phyloP scores from a whole-genome alignment of 2,329 filamentous ascomycete species.

The Diaporthe citri region DNA sequence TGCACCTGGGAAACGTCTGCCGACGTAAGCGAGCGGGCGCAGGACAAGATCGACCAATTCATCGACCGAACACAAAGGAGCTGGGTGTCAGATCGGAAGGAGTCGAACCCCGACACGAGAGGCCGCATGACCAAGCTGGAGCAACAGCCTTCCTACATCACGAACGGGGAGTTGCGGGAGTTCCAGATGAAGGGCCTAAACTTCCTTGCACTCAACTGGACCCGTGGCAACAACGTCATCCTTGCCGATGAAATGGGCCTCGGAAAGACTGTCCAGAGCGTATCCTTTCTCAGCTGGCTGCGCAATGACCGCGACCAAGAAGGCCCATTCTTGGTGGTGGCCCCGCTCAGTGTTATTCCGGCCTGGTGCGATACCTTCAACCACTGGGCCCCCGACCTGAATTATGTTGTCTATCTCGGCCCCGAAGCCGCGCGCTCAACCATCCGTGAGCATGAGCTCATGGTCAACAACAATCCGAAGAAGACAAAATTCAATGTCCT shows the following conservation, averaged over 20 bases:
- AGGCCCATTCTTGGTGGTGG: conserved; percentile 96
- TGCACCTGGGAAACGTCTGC: conserved; percentile 92
- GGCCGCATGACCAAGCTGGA: conserved; percentile 80
- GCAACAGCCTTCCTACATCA: conserved; percentile 87
- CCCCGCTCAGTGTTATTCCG: conserved; percentile 95
- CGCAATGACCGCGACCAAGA: conserved; percentile 90
- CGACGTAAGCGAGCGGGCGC: conserved; percentile 82
- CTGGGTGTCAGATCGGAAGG: conserved; percentile 82
- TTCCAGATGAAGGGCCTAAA: conserved; percentile 96
- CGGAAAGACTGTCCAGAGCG: conserved; percentile 97
- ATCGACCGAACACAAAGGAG: conserved; percentile 85
- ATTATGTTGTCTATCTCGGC: conserved; percentile 97
- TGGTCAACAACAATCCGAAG: conserved; percentile 86
- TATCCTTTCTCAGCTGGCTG: conserved; percentile 97
- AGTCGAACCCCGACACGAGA: conserved; percentile 81
- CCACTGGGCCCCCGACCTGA: conserved; percentile 93
- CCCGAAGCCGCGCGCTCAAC: conserved; percentile 87
- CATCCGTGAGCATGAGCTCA: conserved; percentile 90
- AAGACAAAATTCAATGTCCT: conserved; percentile 98
- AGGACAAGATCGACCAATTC: conserved; percentile 92
- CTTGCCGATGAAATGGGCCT: conserved; percentile 98
- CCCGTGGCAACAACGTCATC: conserved; percentile 92
- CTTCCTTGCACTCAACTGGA: conserved; percentile 97
- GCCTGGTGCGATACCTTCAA: conserved; percentile 99
- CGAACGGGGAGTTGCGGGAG: conserved; percentile 85